Evolutionary conservation across 1,139 yeast genomes (phyloP).

Genomic region (Maudiozyma humilis): DNA sequence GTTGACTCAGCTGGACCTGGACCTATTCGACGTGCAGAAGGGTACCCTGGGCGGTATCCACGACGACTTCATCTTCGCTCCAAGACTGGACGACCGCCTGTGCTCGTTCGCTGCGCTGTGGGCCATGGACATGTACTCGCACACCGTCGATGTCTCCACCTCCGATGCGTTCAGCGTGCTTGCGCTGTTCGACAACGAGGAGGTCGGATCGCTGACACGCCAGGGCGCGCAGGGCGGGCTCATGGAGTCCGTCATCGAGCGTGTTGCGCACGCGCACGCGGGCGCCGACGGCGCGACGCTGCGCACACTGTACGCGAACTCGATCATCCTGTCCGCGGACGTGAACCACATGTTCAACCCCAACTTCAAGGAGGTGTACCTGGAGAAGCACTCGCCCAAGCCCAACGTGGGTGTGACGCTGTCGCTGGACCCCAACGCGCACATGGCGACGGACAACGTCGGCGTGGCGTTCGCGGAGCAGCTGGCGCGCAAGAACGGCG

Average conservation of each 20-base stretch:
- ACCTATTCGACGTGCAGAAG: constrained; percentile 55
- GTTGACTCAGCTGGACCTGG: constrained; percentile 51
- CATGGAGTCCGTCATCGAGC: constrained; percentile 38
- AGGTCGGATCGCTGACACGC: constrained; percentile 52
- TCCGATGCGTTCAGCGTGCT: constrained; percentile 42
- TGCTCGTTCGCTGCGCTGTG: constrained; percentile 54
- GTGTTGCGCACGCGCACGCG: constrained; percentile 29
- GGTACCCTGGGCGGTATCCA: constrained; percentile 55
- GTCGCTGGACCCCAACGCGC: constrained; percentile 67
- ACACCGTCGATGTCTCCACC: constrained; percentile 20
- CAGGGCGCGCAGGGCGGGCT: constrained; percentile 54
- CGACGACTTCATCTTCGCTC: constrained; percentile 55
- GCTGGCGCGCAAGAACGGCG: constrained; percentile 53
- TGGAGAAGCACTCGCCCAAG: constrained; percentile 66
- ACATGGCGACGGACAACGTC: constrained; percentile 72
- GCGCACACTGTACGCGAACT: constrained; percentile 42
- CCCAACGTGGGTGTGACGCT: constrained; percentile 71
- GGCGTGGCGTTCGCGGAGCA: constrained; percentile 61
- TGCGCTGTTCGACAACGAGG: constrained; percentile 53
- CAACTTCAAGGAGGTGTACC: constrained; percentile 51
- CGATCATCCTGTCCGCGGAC: constrained; percentile 56
- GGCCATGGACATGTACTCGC: constrained; percentile 40
- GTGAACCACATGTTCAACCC: constrained; percentile 61
- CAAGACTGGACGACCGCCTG: constrained; percentile 58
- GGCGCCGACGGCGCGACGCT: constrained; percentile 23